Conservation (phyloP, 768 basidiomycete genomes). For the Wakefieldia striispora region DNA sequence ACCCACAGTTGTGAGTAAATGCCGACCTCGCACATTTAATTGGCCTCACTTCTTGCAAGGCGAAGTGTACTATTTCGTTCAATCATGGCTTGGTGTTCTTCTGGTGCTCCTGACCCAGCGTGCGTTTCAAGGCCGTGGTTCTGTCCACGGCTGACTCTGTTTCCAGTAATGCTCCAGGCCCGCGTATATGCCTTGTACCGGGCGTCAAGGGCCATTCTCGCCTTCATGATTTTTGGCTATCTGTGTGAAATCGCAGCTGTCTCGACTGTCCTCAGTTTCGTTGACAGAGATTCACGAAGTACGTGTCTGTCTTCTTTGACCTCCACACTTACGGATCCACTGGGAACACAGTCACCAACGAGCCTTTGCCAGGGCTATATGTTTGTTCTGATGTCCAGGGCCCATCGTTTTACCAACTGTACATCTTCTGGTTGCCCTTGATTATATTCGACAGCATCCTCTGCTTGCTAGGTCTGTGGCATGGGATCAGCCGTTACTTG, state of each 20-base stretch:
- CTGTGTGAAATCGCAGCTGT: neutral
- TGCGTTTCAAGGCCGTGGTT: neutral
- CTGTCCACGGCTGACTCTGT: neutral
- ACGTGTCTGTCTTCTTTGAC: neutral
- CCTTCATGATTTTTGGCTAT: neutral
- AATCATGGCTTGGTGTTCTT: neutral
- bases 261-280: too few species aligned
- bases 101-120: constrained; percentile 4
- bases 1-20: constrained; percentile 13
- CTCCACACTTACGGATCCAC: too few species aligned
- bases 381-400: neutral
- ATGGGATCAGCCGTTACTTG: neutral
- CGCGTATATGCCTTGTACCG: constrained; percentile 3
- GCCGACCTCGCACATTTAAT: too few species aligned
- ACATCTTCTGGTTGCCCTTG: constrained; percentile 8
- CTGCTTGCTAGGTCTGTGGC: constrained; percentile 5
- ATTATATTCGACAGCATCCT: constrained; percentile 7
- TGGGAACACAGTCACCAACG: too few species aligned
- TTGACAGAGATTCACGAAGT: neutral
- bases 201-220: neutral
- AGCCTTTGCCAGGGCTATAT: neutral
- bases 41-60: constrained; percentile 6
- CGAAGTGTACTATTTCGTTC: constrained; percentile 5
- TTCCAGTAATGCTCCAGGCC: constrained; percentile 5
- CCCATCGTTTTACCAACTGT: neutral